Base-by-base conservation (phyloP, 805 yeast genomes). In the Cyberlindnera saturnus region DNA sequence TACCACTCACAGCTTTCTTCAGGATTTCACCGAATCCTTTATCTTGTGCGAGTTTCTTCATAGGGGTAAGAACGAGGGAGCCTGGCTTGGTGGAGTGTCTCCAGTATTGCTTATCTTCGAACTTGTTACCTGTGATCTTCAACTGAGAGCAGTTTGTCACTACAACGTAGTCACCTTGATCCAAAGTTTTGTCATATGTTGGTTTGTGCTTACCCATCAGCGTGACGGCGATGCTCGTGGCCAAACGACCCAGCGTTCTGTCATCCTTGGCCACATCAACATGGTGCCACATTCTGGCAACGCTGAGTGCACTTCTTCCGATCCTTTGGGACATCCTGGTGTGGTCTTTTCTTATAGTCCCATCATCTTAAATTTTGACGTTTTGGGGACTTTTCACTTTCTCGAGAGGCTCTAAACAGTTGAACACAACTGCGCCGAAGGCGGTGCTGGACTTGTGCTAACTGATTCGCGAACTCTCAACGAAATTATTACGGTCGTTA, bases 161-260 rank as follows among this genome's bases (percentile, higher is more conserved):
- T 11, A 93, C 98, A 11, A 93, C 97, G 59, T 90, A 93, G 65
- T 93, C 99, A 13, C 99, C 99, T 50, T 82, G 79, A 66, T 93
- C 99, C 61, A 84, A 59, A 8, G 83, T 74, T 26, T 77, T 79
- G 56, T 89, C 87, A 51, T 67, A 83, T 0, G 88, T 76, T 4
- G 99, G 99, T 70, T 93, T 93, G 69, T 93, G 97, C 64, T 93
- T 93, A n/a, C 99, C 99, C 66, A 86, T 88, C 34, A 93, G 73
- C 0, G 93, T 81, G 28, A 80, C 71, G 20, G 99, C 97, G 44
- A 93, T 89, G 44, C 82, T 74, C 1, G 96, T 73, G 4, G 99
- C 98, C 44, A 93, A 64, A 60, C 98, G 82, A 61, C 99, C 99
- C 38, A 93, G 66, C 0, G 97, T 82, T 57, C 99, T 77, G 32